Percentiles rank a stretch among this genome's conserved stretches.
Conservation (phyloP, 805 yeast species). For the Nematodospora valgi region DNA sequence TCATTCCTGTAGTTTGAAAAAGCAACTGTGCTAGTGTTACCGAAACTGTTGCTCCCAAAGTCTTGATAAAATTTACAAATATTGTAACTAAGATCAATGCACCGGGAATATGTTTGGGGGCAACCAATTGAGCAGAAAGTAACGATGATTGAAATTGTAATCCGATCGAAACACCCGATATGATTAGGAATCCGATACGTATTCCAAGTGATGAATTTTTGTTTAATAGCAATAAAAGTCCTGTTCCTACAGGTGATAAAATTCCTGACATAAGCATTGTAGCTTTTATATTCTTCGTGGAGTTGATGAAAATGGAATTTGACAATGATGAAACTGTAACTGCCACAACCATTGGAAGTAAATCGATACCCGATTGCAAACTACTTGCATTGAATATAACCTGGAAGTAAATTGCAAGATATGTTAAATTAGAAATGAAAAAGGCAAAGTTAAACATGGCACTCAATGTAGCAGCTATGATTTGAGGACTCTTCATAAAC, state of each 20-base stretch:
- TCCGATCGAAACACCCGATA: conserved; percentile 33
- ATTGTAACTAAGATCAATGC: conserved; percentile 33
- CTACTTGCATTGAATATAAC: conserved; percentile 33
- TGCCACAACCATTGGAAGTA: conserved; percentile 32
- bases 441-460: conserved; percentile 33
- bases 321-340: conserved; percentile 30
- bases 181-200: conserved; percentile 31
- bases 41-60: conserved; percentile 31
- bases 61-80: conserved; percentile 29
- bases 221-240: conserved; percentile 27
- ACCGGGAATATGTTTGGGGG: conserved; percentile 36
- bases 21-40: too few relatives aligned
- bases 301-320: conserved; percentile 30
- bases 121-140: conserved; percentile 33
- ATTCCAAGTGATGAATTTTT: conserved; percentile 18
- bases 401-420: conserved; percentile 38
- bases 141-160: conserved; percentile 34
- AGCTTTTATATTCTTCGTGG: conserved; percentile 28
- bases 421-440: conserved; percentile 36
- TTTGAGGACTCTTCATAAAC: conserved; percentile 33
- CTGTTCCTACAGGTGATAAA: conserved; percentile 32
- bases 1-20: conserved; percentile 17
- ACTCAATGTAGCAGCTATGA: conserved; percentile 35
- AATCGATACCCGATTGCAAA: conserved; percentile 35
- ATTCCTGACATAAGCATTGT: conserved; percentile 27